Evolutionary conservation across 2,329 filamentous ascomycete species (phyloP).

Genomic region (Colletotrichum abscissum): DNA sequence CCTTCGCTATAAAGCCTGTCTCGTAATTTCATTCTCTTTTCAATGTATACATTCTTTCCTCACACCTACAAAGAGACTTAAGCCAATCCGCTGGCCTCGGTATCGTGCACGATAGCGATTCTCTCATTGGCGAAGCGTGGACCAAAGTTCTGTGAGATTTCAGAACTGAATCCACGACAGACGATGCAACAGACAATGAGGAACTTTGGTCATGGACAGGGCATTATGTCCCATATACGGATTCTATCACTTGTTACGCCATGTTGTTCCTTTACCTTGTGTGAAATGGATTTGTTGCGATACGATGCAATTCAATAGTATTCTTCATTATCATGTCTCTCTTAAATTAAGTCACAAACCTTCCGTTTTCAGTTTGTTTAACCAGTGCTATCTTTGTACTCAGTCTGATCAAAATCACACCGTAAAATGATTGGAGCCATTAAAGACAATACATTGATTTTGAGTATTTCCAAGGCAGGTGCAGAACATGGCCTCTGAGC

Average conservation of each 20-base stretch:
- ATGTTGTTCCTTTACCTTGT: too few species aligned
- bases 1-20: too few species aligned
- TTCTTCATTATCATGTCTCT: background rate
- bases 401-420: background rate
- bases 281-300: background rate
- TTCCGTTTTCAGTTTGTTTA: background rate
- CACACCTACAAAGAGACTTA: background rate
- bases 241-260: too few species aligned
- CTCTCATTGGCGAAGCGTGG: background rate
- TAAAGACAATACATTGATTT: too few species aligned
- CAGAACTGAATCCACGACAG: too few species aligned
- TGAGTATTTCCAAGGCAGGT: too few species aligned
- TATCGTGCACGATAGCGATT: background rate
- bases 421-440: too few species aligned
- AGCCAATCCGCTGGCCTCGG: background rate
- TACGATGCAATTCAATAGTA: background rate
- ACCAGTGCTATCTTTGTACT: background rate
- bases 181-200: too few species aligned
- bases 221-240: too few species aligned
- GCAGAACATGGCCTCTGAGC: too few species aligned
- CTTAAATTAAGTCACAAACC: background rate
- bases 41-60: background rate
- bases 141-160: background rate
- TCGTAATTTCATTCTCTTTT: background rate
- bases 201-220: too few species aligned